Evolutionary conservation across 495 filamentous ascomycete genomes (phyloP).

Genomic region (Bacidia rubella): DNA sequence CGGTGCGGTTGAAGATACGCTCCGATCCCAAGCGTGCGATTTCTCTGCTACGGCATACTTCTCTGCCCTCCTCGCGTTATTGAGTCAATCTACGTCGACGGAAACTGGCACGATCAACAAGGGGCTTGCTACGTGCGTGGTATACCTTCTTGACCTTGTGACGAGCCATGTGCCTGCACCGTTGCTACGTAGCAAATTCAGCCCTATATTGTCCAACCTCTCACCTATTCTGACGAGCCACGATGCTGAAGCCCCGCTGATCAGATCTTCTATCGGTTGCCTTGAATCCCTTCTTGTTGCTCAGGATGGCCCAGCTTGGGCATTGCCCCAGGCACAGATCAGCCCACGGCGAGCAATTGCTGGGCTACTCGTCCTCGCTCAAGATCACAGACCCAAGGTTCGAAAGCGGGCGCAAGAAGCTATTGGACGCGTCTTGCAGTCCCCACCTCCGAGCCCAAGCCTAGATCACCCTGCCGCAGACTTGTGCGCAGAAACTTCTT

Average conservation of each 20-base stretch:
- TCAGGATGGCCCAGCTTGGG: slow-evolving; percentile 80
- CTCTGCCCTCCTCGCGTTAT: slow-evolving; percentile 81
- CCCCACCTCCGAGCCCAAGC: slow-evolving; percentile 74
- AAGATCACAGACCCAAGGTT: slow-evolving; percentile 88
- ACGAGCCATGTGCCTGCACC: slow-evolving; percentile 69
- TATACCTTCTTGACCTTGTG: slow-evolving; percentile 89
- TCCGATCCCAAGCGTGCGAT: slow-evolving; percentile 70
- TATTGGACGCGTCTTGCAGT: slow-evolving; percentile 64
- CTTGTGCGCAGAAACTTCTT: slow-evolving; percentile 84
- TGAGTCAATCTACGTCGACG: slow-evolving; percentile 57
- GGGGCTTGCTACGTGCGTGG: slow-evolving; percentile 71
- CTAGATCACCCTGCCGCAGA: slow-evolving; percentile 87
- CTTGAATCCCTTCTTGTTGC: slow-evolving; percentile 76
- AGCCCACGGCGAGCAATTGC: slow-evolving; percentile 80
- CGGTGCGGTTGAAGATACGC: slow-evolving; percentile 79
- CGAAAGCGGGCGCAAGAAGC: slow-evolving; percentile 90
- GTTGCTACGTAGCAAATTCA: slow-evolving; percentile 82
- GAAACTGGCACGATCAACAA: slow-evolving; percentile 57
- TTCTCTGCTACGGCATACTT: slow-evolving; percentile 85
- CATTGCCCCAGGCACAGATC: slow-evolving; percentile 65
- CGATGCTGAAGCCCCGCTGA: slow-evolving; percentile 76
- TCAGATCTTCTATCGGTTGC: slow-evolving; percentile 82
- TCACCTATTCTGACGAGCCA: slow-evolving; percentile 65
- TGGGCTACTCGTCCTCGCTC: slow-evolving; percentile 67
- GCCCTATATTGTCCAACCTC: slow-evolving; percentile 75